phyloP scores from a whole-genome alignment of 1,139 yeast species.

The Zygosaccharomyces sapae region DNA sequence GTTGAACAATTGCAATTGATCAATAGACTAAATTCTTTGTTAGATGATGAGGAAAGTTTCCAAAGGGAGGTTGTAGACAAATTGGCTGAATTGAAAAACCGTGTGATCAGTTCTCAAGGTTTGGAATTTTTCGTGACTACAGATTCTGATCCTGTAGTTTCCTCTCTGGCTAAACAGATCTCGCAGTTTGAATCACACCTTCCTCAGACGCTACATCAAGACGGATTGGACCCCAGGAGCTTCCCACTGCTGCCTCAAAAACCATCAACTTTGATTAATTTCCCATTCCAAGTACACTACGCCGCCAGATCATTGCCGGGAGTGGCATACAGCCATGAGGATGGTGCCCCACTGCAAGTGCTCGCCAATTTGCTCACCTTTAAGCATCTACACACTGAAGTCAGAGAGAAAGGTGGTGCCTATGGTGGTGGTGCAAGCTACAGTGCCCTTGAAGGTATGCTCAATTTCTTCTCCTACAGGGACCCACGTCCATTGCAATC shows the following conservation, averaged over 20 bases:
- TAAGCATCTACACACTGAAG: slow-evolving; percentile 80
- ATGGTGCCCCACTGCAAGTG: slow-evolving; percentile 82
- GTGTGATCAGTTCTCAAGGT: slow-evolving; percentile 41
- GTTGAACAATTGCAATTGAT: slow-evolving; percentile 71
- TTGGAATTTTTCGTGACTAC: slow-evolving; percentile 60
- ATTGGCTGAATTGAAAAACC: slow-evolving; percentile 51
- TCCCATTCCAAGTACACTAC: slow-evolving; percentile 89
- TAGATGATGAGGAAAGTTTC: slow-evolving; percentile 56
- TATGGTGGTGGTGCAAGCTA: slow-evolving; percentile 93
- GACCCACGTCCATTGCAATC: slow-evolving; percentile 85
- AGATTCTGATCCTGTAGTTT: slow-evolving; percentile 40
- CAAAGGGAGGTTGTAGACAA: slow-evolving; percentile 58
- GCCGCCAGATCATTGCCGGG: slow-evolving; percentile 69
- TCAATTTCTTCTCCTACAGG: slow-evolving; percentile 83
- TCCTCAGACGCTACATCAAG: slow-evolving; percentile 17
- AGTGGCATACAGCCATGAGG: slow-evolving; percentile 60
- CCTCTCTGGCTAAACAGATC: slow-evolving; percentile 33
- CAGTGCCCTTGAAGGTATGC: slow-evolving; percentile 75
- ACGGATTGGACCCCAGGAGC: slow-evolving; percentile 10
- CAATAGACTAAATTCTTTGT: slow-evolving; percentile 49
- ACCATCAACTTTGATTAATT: slow-evolving; percentile 49
- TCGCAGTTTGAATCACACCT: slow-evolving; percentile 25
- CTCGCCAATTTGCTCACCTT: slow-evolving; percentile 77
- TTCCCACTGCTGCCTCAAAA: slow-evolving; percentile 14
- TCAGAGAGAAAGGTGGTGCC: slow-evolving; percentile 95